Evolutionary conservation across 2,329 filamentous ascomycete species (phyloP).

Genomic region (Ceratocystis papillata): DNA sequence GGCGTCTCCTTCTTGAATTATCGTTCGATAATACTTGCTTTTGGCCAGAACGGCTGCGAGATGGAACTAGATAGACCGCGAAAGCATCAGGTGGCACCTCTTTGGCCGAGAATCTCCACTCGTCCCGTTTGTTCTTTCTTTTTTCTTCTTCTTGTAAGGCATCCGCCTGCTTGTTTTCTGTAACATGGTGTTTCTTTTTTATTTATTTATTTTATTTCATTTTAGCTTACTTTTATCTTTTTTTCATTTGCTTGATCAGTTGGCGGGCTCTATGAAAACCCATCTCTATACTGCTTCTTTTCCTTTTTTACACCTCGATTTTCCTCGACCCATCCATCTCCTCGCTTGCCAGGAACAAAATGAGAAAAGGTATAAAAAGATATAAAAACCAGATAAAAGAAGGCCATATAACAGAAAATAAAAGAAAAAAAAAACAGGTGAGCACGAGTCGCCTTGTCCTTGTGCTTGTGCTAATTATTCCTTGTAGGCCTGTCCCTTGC

Average conservation of each 20-base stretch:
- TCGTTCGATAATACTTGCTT: constrained; percentile 1
- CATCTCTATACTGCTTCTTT: neutral
- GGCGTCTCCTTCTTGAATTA: neutral
- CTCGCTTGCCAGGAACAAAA: neutral
- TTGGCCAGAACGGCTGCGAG: neutral
- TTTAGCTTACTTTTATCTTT: neutral
- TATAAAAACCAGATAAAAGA: neutral
- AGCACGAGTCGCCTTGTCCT: no score
- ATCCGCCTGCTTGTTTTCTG: neutral
- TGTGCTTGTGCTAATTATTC: neutral
- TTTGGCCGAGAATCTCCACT: neutral
- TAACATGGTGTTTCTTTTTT: neutral
- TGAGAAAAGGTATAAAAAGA: neutral
- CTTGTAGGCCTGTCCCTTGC: neutral
- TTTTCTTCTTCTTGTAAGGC: neutral
- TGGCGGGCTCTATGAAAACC: no score
- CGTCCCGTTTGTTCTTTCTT: neutral
- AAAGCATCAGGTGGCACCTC: constrained; percentile 1
- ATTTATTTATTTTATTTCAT: neutral
- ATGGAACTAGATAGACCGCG: neutral
- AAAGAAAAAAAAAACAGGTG: no score
- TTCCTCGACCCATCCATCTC: neutral
- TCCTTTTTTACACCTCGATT: neutral
- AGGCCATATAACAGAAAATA: neutral
- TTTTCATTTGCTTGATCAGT: no score